Percentiles rank a stretch among this genome's conserved stretches.
phyloP scores from a whole-genome alignment of 78 protist genomes.

The Trichosphaerium sp. region DNA sequence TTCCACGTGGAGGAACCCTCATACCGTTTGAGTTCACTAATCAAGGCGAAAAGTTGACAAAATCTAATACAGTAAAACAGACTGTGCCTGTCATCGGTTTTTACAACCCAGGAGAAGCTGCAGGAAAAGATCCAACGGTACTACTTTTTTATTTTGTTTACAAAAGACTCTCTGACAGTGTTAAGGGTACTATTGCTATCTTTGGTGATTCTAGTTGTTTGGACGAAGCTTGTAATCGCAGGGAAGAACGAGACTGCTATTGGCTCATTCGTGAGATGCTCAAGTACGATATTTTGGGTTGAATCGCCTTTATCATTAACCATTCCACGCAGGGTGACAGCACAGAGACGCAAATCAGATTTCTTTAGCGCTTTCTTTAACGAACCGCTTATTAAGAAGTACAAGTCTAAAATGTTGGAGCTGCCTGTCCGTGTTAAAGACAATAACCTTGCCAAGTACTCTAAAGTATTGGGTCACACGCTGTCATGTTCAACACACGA shows the following conservation, averaged over 20 bases:
- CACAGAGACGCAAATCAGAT: no score
- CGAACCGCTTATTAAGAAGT: no score
- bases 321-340: background rate
- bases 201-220: conserved; percentile 4
- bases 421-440: no score
- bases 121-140: background rate
- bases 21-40: background rate
- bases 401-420: no score
- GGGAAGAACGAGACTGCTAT: background rate
- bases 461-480: no score
- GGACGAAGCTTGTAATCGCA: background rate
- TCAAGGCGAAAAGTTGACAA: background rate
- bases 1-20: conserved; percentile 1
- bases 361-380: no score
- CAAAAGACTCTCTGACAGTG: background rate
- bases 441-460: no score
- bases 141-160: background rate
- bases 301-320: background rate
- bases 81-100: background rate
- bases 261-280: background rate
- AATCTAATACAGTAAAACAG: background rate
- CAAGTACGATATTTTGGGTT: background rate
- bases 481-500: no score
- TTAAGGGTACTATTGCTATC: conserved; percentile 5
- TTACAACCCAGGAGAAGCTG: background rate